Base-by-base conservation (phyloP, 129 eudicot species). In the Tagetes patula region DNA sequence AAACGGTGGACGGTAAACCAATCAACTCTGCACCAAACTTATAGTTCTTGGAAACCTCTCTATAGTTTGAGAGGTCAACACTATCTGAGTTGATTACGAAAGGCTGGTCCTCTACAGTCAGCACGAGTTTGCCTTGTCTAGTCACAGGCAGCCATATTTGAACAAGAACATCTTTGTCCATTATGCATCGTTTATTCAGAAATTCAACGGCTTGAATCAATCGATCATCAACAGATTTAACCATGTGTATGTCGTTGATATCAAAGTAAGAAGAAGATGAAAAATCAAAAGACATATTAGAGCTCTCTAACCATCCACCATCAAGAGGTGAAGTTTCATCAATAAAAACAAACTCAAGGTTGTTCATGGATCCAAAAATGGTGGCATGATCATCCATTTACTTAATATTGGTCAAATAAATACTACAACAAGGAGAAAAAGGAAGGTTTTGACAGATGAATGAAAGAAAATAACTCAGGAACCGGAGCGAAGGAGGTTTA, bases 111-210 rank as follows among this genome's bases (percentile, higher is more conserved):
- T 69, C 74, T 0, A 95, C 86, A 5, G 88, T 85, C 40, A 92
- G 88, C 74, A 92, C 81, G 61, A 38, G 81, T 53, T 68, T 69
- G 59, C 88, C 87, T 55, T 83, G 87, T 76, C 62, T 84, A 59
- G 52, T 74, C 54, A 85, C 83, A 49, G 98, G 98, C 52, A 85
- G 82, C 98, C 98, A 92, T 32, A 89, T 47, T 77, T 92, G 98
- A 64, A 89, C 80, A 56, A 92, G 95, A 62, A 92, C 65, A 65
- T 86, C 92, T 68, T 72, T 50, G 7, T 85, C 84, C 55, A 76
- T 83, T 37, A 77, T 47, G 64, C 85, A 65, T 20, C 43, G 43
- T 48, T 89, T 76, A 46, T 82, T 85, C 38, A 92, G 77, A 75
- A 83, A 39, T 20, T 85, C 82, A 47, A 89, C 73, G 3, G 86